Conservation (phyloP, 345 rosid genomes). For the Camelina hispida region DNA sequence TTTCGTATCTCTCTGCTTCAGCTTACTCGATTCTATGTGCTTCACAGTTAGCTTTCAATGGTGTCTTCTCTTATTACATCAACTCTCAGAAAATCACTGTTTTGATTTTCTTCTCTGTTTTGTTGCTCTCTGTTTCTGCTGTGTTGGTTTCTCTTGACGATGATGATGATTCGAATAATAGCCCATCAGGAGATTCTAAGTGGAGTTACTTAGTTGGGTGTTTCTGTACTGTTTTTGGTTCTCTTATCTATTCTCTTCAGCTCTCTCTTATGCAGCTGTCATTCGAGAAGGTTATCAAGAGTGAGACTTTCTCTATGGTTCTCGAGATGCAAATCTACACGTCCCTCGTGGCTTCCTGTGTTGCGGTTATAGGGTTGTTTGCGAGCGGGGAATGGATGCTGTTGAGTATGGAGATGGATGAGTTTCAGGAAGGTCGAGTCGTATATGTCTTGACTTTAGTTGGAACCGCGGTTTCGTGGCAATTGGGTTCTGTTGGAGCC, state of each 20-base stretch:
- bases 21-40: constrained; percentile 83
- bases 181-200: constrained; percentile 52
- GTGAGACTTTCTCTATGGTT: constrained; percentile 42
- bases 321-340: constrained; percentile 60
- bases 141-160: constrained; percentile 66
- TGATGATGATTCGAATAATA: constrained; percentile 61
- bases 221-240: constrained; percentile 63
- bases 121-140: constrained; percentile 74
- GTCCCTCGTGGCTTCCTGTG: constrained; percentile 47
- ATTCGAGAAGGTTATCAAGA: constrained; percentile 61
- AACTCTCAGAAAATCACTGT: constrained; percentile 78
- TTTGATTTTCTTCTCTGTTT: constrained; percentile 61
- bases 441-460: constrained; percentile 41
- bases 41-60: constrained; percentile 77
- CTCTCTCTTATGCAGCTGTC: constrained; percentile 82
- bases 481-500: constrained; percentile 41
- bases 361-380: constrained; percentile 44
- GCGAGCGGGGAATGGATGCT: constrained; percentile 49
- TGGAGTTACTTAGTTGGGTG: constrained; percentile 56
- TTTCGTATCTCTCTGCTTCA: constrained; percentile 73
- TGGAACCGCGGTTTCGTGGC: constrained; percentile 51
- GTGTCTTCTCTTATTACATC: constrained; percentile 72
- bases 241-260: constrained; percentile 77
- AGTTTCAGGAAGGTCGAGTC: constrained; percentile 40
- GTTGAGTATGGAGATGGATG: constrained; percentile 47